Percentiles rank a stretch among this genome's conserved stretches.
Evolutionary conservation across 805 yeast genomes (phyloP).

Genomic region (Pachysolen tannophilus): DNA sequence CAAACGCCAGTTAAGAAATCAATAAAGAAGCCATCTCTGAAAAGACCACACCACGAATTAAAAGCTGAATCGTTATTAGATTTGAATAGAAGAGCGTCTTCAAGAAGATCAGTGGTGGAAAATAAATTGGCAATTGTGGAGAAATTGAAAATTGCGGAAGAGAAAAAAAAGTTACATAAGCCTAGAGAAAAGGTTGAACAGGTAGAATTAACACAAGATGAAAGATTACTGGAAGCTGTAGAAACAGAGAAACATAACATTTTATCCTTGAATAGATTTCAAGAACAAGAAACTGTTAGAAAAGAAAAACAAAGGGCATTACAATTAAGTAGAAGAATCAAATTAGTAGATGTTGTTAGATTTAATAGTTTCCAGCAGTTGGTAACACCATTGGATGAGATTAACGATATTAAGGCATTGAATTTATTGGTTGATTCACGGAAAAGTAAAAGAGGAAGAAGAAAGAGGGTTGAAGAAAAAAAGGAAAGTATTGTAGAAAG

Average conservation of each 20-base stretch:
- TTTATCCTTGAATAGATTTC: conserved; percentile 64
- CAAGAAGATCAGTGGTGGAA: conserved; percentile 69
- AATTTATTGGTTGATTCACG: conserved; percentile 18
- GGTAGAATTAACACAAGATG: conserved; percentile 57
- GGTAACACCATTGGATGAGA: conserved; percentile 59
- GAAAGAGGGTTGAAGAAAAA: conserved; percentile 15
- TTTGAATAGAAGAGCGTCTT: conserved; percentile 58
- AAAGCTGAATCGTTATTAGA: conserved; percentile 44
- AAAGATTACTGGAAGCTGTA: conserved; percentile 71
- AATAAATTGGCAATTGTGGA: conserved; percentile 72
- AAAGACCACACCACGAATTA: conserved; percentile 13
- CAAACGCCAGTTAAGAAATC: conserved; percentile 22
- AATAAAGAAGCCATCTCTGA: conserved; percentile 14
- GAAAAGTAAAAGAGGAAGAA: conserved; percentile 32
- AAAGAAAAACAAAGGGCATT: conserved; percentile 71
- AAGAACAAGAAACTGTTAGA: conserved; percentile 77
- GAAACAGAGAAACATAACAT: conserved; percentile 77
- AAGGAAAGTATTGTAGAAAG: conserved; percentile 1
- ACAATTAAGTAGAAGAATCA: conserved; percentile 55
- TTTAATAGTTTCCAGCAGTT: conserved; percentile 37
- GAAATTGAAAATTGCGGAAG: conserved; percentile 61
- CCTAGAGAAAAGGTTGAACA: conserved; percentile 23
- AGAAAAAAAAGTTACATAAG: conserved; percentile 29
- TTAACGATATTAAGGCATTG: conserved; percentile 40
- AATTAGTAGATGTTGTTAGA: conserved; percentile 52